phyloP scores from a whole-genome alignment of 345 rosid species.

The Hevea brasiliensis region DNA sequence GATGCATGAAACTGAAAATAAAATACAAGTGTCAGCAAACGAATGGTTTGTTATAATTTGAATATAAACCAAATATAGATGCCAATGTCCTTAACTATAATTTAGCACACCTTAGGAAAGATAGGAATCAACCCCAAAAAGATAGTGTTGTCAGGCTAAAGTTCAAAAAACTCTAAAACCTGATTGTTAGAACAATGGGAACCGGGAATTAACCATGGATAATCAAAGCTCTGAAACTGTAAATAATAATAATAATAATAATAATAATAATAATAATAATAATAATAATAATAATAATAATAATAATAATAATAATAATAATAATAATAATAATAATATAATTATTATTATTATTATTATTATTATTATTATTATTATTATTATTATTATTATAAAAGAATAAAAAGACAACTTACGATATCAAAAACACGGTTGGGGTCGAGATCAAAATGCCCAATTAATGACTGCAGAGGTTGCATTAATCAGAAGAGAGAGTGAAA shows the following conservation, averaged over 20 bases:
- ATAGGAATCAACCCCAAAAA: constrained; percentile 89
- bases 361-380: background rate
- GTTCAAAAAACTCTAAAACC: constrained; percentile 96
- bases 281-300: too few relatives aligned
- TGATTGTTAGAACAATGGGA: constrained; percentile 34
- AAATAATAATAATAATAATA: constrained; percentile 7
- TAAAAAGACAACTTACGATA: constrained; percentile 62
- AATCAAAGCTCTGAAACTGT: constrained; percentile 19
- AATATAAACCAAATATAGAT: constrained; percentile 10
- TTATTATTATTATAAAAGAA: too few relatives aligned
- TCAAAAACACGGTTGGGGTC: constrained; percentile 99
- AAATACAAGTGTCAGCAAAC: constrained; percentile 23
- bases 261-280: too few relatives aligned
- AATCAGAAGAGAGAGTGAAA: constrained; percentile 28
- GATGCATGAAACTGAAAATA: constrained; percentile 93
- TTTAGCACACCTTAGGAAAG: constrained; percentile 76
- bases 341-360: too few relatives aligned
- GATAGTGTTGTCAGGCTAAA: constrained; percentile 66
- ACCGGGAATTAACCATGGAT: constrained; percentile 9
- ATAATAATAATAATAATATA: too few relatives aligned
- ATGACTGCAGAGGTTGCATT: constrained; percentile 61
- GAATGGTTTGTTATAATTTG: background rate
- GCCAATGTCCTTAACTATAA: constrained; percentile 8
- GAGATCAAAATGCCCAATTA: constrained; percentile 98
- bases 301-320: too few relatives aligned